Evolutionary conservation across 495 filamentous ascomycete genomes (phyloP), one percentile per base, ranked within the genome.

Genomic region (Penicillium goetzii): DNA sequence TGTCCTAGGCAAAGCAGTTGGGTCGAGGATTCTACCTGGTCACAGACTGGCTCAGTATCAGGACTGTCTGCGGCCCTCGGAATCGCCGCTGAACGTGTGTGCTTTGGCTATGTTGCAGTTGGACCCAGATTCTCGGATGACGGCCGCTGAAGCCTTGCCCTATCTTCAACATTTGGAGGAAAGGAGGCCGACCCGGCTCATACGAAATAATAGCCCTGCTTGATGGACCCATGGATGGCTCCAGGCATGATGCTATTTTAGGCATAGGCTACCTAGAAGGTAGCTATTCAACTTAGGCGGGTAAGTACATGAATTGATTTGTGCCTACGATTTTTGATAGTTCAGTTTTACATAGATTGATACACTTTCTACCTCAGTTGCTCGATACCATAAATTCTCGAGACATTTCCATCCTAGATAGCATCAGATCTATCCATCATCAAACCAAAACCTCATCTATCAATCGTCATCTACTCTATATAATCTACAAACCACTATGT

Each of bases 61-160:
- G 41, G 41, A 23, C 8, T 45, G 7, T 21, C 19, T 45, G 41
- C 19, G 41, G n/a, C 0, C 2, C 11, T 45, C 41, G 2, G n/a
- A 45, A 21, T 45, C 41, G 19, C 8, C 19, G 8, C 41, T 21
- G 41, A 45, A 21, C 11, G 14, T 45, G n/a, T 45, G 41, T 45
- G 41, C 41, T 23, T 45, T 45, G 41, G 41, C n/a, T 11, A 45
- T 45, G 41, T 23, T 45, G 41, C 41, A 45, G 41, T n/a, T 45
- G 41, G 8, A 45, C 11, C 41, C 41, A 10, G 19, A 23, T 23
- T 45, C 19, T 11, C 19, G 41, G 19, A 45, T 45, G 41, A 45
- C 41, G n/a, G 41, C 41, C 19, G 41, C 41, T 45, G 41, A 45
- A 11, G 41, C 41, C 9, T 45, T 45, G 41, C 41, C 41, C 19